Conservation (phyloP, 148 eudicot species). For the Rheum nobile region DNA sequence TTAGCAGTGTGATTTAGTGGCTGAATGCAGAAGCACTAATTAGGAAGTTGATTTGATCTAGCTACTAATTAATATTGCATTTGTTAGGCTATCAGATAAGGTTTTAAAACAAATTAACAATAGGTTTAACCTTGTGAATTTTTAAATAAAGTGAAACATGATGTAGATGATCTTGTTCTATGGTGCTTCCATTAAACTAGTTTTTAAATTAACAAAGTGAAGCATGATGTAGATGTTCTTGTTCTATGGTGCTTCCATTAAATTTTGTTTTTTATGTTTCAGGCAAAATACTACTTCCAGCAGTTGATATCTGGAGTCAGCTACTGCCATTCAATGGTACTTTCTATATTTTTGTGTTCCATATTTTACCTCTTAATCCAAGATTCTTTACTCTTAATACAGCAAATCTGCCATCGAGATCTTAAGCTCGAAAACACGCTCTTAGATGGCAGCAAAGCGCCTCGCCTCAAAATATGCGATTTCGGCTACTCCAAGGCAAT, state of each 20-base stretch:
- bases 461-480: constrained; percentile 69
- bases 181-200: not conserved
- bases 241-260: not conserved
- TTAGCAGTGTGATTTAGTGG: not conserved
- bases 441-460: constrained; percentile 44
- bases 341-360: no score
- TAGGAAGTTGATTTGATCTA: not conserved
- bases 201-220: no score
- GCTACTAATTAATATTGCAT: no score
- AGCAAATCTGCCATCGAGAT: constrained; percentile 85
- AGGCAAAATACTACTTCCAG: constrained; percentile 69
- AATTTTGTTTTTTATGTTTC: not conserved
- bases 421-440: constrained; percentile 79
- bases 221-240: not conserved
- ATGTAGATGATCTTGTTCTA: not conserved
- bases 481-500: constrained; percentile 74
- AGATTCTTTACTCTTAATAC: constrained; percentile 8
- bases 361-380: not conserved
- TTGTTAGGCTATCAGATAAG: no score
- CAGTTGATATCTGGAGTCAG: constrained; percentile 77
- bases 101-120: no score
- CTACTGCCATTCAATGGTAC: constrained; percentile 76
- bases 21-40: not conserved
- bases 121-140: not conserved
- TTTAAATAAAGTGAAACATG: not conserved